A percentile compares a stretch with the other conserved stretches of the same genome.
phyloP scores from a whole-genome alignment of 495 filamentous ascomycete species.

The Penicillium taxi region DNA sequence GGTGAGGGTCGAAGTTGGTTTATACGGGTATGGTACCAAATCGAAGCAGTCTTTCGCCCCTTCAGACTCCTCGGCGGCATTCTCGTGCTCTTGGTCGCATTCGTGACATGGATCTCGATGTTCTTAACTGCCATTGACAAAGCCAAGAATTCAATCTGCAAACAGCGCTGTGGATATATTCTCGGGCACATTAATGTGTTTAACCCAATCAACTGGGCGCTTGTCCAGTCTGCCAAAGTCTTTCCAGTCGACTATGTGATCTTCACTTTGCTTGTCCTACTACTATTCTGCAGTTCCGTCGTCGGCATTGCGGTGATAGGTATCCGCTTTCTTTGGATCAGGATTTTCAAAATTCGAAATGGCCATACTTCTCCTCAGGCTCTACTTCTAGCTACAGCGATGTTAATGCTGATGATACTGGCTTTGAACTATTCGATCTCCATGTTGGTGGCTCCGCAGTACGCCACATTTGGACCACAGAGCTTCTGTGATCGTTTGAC shows the following conservation, averaged over 20 bases:
- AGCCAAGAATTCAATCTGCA: constrained; percentile 88
- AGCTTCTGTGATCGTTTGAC: constrained; percentile 74
- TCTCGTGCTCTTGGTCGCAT: constrained; percentile 58
- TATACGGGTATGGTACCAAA: constrained; percentile 64
- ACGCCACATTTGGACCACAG: constrained; percentile 88
- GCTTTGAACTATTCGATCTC: constrained; percentile 86
- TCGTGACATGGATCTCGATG: constrained; percentile 84
- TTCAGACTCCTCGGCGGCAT: constrained; percentile 82
- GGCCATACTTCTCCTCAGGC: constrained; percentile 88
- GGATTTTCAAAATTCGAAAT: constrained; percentile 79
- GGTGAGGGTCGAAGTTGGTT: constrained; percentile 65
- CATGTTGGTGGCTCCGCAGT: constrained; percentile 90
- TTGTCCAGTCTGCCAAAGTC: constrained; percentile 70
- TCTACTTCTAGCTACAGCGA: constrained; percentile 79
- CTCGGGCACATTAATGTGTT: constrained; percentile 87
- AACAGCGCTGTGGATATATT: constrained; percentile 84
- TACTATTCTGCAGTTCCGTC: constrained; percentile 81
- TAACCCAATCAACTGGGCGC: constrained; percentile 88
- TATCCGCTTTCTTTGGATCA: constrained; percentile 92
- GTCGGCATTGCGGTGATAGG: constrained; percentile 79
- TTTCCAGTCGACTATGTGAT: constrained; percentile 92
- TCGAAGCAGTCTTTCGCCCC: constrained; percentile 69
- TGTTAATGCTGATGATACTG: constrained; percentile 80
- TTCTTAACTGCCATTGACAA: constrained; percentile 94
- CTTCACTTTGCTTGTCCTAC: constrained; percentile 70